A percentile compares a stretch with the other conserved stretches of the same genome.
Evolutionary conservation across 2,329 filamentous ascomycete genomes (phyloP).

Genomic region (Diaporthe sp.): DNA sequence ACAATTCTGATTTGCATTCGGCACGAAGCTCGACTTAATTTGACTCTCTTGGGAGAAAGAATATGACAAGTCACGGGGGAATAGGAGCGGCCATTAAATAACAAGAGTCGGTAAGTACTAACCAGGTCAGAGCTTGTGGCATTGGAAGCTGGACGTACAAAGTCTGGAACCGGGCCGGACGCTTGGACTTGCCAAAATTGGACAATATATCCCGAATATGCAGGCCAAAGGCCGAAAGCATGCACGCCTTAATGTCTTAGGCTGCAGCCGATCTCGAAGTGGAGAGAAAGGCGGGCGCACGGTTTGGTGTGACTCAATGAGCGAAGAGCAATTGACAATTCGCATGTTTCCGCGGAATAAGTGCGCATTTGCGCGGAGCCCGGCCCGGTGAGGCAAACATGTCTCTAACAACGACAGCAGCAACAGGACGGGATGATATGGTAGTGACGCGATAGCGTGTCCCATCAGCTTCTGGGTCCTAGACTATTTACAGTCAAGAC

Average conservation of each 20-base stretch:
- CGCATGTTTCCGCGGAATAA: not conserved
- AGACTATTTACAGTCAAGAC: not conserved
- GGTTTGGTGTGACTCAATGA: not conserved
- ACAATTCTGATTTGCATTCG: not conserved
- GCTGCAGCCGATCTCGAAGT: not conserved
- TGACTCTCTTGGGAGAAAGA: not conserved
- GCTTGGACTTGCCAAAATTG: not conserved
- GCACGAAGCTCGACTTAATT: fast-evolving
- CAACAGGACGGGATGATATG: not conserved
- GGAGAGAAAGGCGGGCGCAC: not conserved
- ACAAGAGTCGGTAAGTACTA: not conserved
- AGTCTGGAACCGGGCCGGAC: not conserved
- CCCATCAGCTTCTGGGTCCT: not conserved
- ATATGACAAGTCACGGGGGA: not conserved
- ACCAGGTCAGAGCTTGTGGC: not conserved
- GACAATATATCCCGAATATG: not conserved
- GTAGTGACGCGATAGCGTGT: not conserved
- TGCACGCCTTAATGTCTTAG: not conserved
- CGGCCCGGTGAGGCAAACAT: not conserved
- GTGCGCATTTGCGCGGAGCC: not conserved
- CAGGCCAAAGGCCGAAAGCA: not conserved
- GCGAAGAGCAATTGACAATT: conserved; percentile 5
- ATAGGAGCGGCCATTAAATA: too few relatives aligned
- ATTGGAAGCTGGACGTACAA: not conserved
- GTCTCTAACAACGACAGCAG: not conserved